Conservation (phyloP, 2,329 filamentous ascomycete species). For the Xylariaceae sp. region DNA sequence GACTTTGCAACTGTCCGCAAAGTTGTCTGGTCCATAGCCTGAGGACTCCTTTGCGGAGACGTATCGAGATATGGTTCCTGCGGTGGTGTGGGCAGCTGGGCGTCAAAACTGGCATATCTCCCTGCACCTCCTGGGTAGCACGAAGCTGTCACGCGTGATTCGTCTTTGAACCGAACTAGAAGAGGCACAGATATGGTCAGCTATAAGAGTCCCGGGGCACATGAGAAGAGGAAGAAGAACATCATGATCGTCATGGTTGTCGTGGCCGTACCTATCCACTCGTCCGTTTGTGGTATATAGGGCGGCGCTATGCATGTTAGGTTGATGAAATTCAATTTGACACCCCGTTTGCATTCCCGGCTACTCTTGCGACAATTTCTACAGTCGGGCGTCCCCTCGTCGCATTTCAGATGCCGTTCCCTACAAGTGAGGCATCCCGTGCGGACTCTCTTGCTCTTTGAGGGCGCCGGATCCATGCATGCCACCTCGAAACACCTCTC, state of each 20-base stretch:
- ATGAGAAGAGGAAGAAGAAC: background rate
- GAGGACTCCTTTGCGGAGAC: slow-evolving; percentile 25
- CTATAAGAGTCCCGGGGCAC: background rate
- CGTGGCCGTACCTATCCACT: slow-evolving; percentile 54
- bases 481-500: slow-evolving; percentile 24
- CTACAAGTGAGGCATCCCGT: slow-evolving; percentile 89
- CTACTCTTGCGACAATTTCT: slow-evolving; percentile 87
- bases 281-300: slow-evolving; percentile 53
- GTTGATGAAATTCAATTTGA: slow-evolving; percentile 89
- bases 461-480: slow-evolving; percentile 27
- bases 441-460: slow-evolving; percentile 77
- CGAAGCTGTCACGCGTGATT: slow-evolving; percentile 83
- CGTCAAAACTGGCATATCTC: slow-evolving; percentile 59
- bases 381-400: slow-evolving; percentile 61
- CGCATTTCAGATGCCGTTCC: slow-evolving; percentile 86
- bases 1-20: slow-evolving; percentile 23
- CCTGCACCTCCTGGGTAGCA: slow-evolving; percentile 78
- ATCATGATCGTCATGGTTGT: slow-evolving; percentile 6
- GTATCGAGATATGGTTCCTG: slow-evolving; percentile 28
- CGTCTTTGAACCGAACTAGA: slow-evolving; percentile 73
- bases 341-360: slow-evolving; percentile 75
- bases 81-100: slow-evolving; percentile 31
- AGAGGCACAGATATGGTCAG: slow-evolving; percentile 9
- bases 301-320: slow-evolving; percentile 66
- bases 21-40: slow-evolving; percentile 20